Evolutionary conservation across 176 grass and related monocot genomes (phyloP), one percentile per base, ranked within the genome.

Genomic region (Ensete ventricosum): DNA sequence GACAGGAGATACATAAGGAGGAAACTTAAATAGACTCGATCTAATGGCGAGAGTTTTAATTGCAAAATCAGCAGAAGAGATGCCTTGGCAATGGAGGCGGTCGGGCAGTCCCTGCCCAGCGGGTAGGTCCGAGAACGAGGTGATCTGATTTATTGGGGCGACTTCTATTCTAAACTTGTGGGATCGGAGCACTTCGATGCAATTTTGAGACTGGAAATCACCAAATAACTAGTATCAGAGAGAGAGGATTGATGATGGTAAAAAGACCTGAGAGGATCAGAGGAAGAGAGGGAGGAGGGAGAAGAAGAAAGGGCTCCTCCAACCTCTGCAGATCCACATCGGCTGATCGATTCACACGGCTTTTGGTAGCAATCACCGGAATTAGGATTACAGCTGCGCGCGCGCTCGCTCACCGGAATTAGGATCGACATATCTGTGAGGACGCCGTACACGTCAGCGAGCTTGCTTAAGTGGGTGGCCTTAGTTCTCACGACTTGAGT

Each of bases 21-120:
- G 66, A 53, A 71, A 25, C 24, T 81, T 76, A 75, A 70, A 1
- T 1, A 63, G 8, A 27, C 75, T 53, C 24, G 22, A 25, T 21
- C 54, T 55, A n/a, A 54, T 21, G 9, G 14, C 8, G 43, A 22
- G 29, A 25, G 11, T 73, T 26, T 2, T 29, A 3, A 64, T 52
- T 43, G n/a, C 78, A 29, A 43, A 5, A 83, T n/a, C 49, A 51
- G 22, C 34, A 58, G 5, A 54, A 54, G 11, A 25, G 10, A 63
- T 64, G 91, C 90, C 90, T 76, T 83, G 74, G 78, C 90, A 97
- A 62, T 89, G 94, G 57, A 97, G 88, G 55, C 88, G 85, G 77
- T 91, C 76, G 21, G 88, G 65, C 21, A 80, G 73, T 22, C 88
- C 94, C 59, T 89, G 78, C 62, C 90, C 90, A 6, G 94, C 85